Evolutionary conservation across 768 basidiomycete genomes (phyloP).

Genomic region (Lentinula sp.): DNA sequence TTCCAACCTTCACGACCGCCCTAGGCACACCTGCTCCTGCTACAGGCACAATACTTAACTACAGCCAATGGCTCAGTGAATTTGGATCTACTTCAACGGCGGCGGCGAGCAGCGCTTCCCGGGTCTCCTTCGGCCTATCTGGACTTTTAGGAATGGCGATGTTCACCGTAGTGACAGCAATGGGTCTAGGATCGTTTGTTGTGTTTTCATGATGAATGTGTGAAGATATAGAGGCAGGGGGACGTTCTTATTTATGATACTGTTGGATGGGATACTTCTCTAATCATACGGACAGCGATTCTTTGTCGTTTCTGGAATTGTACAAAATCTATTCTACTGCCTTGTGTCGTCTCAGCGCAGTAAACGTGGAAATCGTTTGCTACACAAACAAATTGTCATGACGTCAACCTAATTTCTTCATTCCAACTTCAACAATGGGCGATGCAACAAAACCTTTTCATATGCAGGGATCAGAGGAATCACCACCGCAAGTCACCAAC

Average conservation of each 20-base stretch:
- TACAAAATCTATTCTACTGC: background rate
- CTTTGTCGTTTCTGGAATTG: background rate
- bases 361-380: background rate
- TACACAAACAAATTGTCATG: background rate
- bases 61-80: slow-evolving; percentile 4
- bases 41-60: slow-evolving; percentile 4
- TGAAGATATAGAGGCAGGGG: background rate
- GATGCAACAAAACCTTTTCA: slow-evolving; percentile 11
- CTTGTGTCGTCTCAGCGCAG: background rate
- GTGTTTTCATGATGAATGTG: background rate
- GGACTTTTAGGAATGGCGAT: background rate
- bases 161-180: background rate
- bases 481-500: slow-evolving; percentile 6
- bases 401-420: background rate
- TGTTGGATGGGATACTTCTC: background rate
- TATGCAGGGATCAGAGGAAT: slow-evolving; percentile 15
- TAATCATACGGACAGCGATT: background rate
- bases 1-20: slow-evolving; percentile 3
- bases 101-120: background rate
- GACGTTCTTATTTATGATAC: background rate
- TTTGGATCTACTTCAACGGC: slow-evolving; percentile 1
- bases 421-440: background rate
- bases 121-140: background rate
- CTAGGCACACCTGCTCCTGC: background rate
- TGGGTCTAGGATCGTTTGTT: background rate